Percentiles rank a stretch among this genome's conserved stretches.
These are phyloP conservation scores for Berberis thunbergii DNA, from an alignment of 164 flowering plant species.

Conservation along the genomic window DNA sequence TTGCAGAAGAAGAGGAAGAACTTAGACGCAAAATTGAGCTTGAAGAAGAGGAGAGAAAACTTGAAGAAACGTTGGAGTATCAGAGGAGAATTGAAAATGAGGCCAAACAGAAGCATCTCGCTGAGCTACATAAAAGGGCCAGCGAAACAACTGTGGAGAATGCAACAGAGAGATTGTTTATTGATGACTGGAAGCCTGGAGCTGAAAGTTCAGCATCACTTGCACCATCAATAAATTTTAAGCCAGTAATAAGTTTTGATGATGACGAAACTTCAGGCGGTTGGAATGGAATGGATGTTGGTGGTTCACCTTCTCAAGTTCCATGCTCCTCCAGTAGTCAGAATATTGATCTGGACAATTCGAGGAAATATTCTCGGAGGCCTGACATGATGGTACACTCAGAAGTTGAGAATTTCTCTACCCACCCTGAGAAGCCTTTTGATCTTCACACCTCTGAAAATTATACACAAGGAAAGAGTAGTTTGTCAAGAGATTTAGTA, in stretches of 20 bases:
- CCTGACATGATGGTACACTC: slow-evolving; percentile 6
- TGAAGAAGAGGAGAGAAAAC: slow-evolving; percentile 93
- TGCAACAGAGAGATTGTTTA: slow-evolving; percentile 14
- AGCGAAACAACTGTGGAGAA: slow-evolving; percentile 21
- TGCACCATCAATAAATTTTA: slow-evolving; percentile 12
- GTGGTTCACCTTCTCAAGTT: slow-evolving; percentile 8
- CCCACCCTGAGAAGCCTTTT: slow-evolving; percentile 11
- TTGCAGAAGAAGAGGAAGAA: slow-evolving; percentile 58
- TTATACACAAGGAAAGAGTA: slow-evolving; percentile 19
- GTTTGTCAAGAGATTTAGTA: slow-evolving; percentile 16
- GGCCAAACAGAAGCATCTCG: slow-evolving; percentile 84
- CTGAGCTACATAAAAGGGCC: slow-evolving; percentile 64
- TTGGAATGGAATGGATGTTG: slow-evolving; percentile 4
- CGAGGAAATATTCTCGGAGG: slow-evolving; percentile 5
- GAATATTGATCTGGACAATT: slow-evolving; percentile 11
- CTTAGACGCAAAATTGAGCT: slow-evolving; percentile 60
- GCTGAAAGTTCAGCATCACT: slow-evolving; percentile 11
- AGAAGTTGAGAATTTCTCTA: slow-evolving; percentile 9
- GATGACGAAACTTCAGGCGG: slow-evolving; percentile 8
- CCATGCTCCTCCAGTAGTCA: slow-evolving; percentile 1
- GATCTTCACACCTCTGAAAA: slow-evolving; percentile 19
- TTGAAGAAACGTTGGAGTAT: slow-evolving; percentile 88
- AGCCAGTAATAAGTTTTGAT: slow-evolving; percentile 17
- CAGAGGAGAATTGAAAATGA: slow-evolving; percentile 88
- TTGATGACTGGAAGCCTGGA: slow-evolving; percentile 6